phyloP scores from a whole-genome alignment of 495 filamentous ascomycete genomes.

The Talaromyces proteolyticus region DNA sequence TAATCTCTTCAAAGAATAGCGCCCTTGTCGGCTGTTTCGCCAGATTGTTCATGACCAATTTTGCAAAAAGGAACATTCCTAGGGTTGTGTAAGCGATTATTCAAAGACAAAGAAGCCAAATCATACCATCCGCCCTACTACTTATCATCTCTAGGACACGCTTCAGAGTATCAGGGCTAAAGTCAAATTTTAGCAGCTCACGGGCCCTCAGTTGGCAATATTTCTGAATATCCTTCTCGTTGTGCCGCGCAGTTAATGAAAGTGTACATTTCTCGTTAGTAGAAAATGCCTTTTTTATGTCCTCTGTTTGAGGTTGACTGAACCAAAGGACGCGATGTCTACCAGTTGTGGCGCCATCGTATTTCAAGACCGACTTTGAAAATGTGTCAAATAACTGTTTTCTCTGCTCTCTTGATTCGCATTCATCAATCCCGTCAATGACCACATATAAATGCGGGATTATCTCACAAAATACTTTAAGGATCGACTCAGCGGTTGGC shows the following conservation, averaged over 20 bases:
- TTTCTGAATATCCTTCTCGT: conserved; percentile 19
- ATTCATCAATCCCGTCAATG: conserved; percentile 43
- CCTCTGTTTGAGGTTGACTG: conserved; percentile 28
- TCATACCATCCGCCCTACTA: conserved; percentile 11
- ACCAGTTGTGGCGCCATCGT: conserved; percentile 16
- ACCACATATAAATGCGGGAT: conserved; percentile 24
- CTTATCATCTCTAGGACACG: conserved; percentile 12
- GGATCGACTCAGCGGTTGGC: conserved; percentile 16
- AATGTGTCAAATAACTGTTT: conserved; percentile 6
- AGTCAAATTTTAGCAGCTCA: conserved; percentile 15
- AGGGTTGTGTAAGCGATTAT: background rate
- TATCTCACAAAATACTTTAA: conserved; percentile 18
- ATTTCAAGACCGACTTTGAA: conserved; percentile 13
- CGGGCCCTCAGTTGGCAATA: conserved; percentile 15
- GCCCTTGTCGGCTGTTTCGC: conserved; percentile 17
- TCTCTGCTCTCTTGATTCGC: conserved; percentile 9
- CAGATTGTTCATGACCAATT: conserved; percentile 37
- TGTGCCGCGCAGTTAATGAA: conserved; percentile 15
- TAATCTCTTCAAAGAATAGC: conserved; percentile 23
- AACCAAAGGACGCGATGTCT: conserved; percentile 30
- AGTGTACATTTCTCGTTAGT: conserved; percentile 17
- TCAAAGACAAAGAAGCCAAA: conserved; percentile 4
- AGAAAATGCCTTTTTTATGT: conserved; percentile 20
- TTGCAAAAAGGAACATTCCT: conserved; percentile 48
- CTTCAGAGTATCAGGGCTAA: conserved; percentile 10